Base-by-base conservation (phyloP, 2,329 filamentous ascomycete genomes). In the Xylaria sp. region DNA sequence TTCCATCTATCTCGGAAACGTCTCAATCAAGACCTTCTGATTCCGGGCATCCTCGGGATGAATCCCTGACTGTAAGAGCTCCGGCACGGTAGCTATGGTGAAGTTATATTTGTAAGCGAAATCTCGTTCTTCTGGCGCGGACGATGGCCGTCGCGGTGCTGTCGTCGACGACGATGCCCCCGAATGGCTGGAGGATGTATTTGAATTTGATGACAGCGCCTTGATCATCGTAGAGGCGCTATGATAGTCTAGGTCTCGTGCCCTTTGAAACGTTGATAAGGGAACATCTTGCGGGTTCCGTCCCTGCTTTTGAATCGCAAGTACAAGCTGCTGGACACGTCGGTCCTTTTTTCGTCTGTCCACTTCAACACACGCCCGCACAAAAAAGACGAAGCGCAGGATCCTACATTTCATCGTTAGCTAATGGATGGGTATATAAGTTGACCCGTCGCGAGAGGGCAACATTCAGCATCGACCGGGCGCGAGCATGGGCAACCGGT, bases 291-390 rank as follows among this genome's bases (percentile, higher is more conserved):
- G 67, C 58, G 68, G 71, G 40, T 73, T 53, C 27, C 51, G 63
- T 5, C 72, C 72, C 32, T 71, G 72, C 23, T 68, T 35, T 18
- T 74, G 73, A 8, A 75, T 67, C 1, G 72, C 73, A 10, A 69
- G 54, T 0, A 75, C 66, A 35, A 75, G 68, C 53, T 71, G 40
- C 51, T 72, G 71, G 12, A 73, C 48, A 23, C 72, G 69, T 13
- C 62, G 60, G 59, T 73, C 69, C 61, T 71, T 73, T 55, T 72
- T 73, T 32, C 54, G 57, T 32, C 72, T 69, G 44, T 75, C 72
- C n/a, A 72, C 63, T 23, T 78, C 76, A 10, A 76, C 53, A 55
- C 76, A 78, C 62, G 75, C 74, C 29, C 76, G 74, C 16, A 77
- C 62, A 59, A 75, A 78, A 32, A 78, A 71, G 55, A 72, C 58